These are phyloP conservation scores for Tulasnella sp. DNA, from an alignment of 768 basidiomycete genomes.

Conservation along the genomic window DNA sequence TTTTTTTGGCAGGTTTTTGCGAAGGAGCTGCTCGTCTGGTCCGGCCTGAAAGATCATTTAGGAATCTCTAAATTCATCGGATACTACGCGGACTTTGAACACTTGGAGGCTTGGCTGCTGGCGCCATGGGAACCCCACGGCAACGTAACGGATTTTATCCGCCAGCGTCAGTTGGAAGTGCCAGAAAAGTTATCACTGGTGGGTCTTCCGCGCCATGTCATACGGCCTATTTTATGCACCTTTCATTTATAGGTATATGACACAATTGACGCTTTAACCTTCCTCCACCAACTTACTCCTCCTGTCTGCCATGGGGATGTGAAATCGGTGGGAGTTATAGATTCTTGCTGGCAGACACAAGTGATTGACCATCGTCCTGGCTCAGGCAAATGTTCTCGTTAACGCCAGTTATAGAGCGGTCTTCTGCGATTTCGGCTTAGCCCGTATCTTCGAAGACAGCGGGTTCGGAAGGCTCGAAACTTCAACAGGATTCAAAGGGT, in stretches of 20 bases:
- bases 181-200: constrained; percentile 1
- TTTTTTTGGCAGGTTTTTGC: neutral
- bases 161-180: neutral
- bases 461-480: neutral
- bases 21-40: neutral
- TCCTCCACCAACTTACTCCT: constrained; percentile 12
- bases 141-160: neutral
- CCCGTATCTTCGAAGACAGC: neutral
- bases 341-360: neutral
- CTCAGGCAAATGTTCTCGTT: constrained; percentile 15
- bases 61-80: neutral
- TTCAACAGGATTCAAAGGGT: constrained; percentile 19
- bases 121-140: constrained; percentile 1
- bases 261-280: neutral
- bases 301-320: constrained; percentile 24
- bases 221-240: neutral
- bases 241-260: neutral
- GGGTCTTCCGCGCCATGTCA: neutral
- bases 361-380: neutral
- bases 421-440: constrained; percentile 25
- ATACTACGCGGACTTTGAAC: neutral
- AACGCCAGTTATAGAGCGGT: neutral
- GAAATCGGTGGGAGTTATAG: neutral
- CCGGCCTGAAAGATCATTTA: neutral
- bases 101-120: neutral